Percentiles rank a stretch among this genome's conserved stretches.
These are phyloP conservation scores for Sesbania bispinosa DNA, from an alignment of 306 rosid species.

Conservation along the genomic window DNA sequence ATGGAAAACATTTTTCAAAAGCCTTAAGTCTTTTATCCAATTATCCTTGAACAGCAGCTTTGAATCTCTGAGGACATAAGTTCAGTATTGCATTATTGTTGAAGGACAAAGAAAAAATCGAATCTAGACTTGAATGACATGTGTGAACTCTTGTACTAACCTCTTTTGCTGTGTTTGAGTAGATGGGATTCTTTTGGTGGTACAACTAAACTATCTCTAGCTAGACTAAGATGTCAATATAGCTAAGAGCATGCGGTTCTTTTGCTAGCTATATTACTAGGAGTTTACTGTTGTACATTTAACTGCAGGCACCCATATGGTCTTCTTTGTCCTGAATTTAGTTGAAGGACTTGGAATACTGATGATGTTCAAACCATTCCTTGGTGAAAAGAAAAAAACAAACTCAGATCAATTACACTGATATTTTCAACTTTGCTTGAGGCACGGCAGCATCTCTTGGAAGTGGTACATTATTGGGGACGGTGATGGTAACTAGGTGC, in stretches of 20 bases:
- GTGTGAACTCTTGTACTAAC: too few species aligned
- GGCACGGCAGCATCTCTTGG: not conserved
- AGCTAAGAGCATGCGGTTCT: not conserved
- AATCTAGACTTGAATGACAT: too few species aligned
- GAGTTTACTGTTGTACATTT: not conserved
- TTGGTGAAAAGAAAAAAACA: slow-evolving; percentile 17
- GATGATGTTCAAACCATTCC: slow-evolving; percentile 48
- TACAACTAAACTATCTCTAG: too few species aligned
- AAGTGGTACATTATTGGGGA: too few species aligned
- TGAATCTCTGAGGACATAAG: too few species aligned
- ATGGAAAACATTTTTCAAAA: too few species aligned
- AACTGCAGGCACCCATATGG: slow-evolving; percentile 39
- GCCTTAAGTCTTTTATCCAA: too few species aligned
- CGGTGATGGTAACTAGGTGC: not conserved
- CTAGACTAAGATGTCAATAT: not conserved
- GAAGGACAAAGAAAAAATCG: too few species aligned
- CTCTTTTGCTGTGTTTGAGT: too few species aligned
- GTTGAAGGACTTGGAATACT: slow-evolving; percentile 38
- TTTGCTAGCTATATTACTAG: not conserved
- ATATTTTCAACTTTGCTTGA: not conserved
- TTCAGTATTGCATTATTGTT: too few species aligned
- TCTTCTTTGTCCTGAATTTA: slow-evolving; percentile 33
- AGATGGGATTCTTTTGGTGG: too few species aligned
- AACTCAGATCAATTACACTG: slow-evolving; percentile 11
- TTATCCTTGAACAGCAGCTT: too few species aligned